Conservation (phyloP, 164 flowering plant genomes). For the Nymphaea colorata region DNA sequence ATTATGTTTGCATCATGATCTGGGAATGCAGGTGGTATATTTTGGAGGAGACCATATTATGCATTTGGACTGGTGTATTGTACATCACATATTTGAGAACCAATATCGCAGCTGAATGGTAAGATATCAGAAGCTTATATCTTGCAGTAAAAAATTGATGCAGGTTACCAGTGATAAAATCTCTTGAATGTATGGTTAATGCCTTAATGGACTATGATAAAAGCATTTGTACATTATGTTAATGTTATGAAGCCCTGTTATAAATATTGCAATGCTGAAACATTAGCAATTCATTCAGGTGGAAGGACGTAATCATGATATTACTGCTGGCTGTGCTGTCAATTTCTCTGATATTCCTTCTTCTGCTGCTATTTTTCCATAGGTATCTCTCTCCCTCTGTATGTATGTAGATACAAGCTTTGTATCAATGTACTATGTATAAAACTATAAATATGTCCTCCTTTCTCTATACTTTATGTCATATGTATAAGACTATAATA, state of each 20-base stretch:
- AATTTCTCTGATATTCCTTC: slow-evolving; percentile 47
- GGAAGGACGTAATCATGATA: slow-evolving; percentile 63
- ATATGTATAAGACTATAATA: no score
- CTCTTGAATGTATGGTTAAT: no score
- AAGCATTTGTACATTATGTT: background rate
- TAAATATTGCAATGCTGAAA: background rate
- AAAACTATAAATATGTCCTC: no score
- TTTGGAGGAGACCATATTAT: slow-evolving; percentile 69
- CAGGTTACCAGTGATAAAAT: background rate
- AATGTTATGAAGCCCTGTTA: background rate
- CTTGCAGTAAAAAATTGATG: background rate
- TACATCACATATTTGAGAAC: slow-evolving; percentile 59
- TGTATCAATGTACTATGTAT: no score
- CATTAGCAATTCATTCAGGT: slow-evolving; percentile 34
- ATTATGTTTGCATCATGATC: background rate
- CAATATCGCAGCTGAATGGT: slow-evolving; percentile 53
- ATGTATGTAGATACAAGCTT: background rate
- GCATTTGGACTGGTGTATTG: slow-evolving; percentile 78
- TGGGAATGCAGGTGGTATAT: slow-evolving; percentile 72
- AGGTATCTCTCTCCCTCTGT: slow-evolving; percentile 28
- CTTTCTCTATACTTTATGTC: no score
- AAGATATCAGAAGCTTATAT: slow-evolving; percentile 4
- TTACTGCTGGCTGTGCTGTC: slow-evolving; percentile 43
- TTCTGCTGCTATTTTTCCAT: slow-evolving; percentile 72
- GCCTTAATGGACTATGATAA: background rate